These are phyloP conservation scores for Panicum hallii DNA, from an alignment of 202 grass and related monocot genomes.

Conservation along the genomic window DNA sequence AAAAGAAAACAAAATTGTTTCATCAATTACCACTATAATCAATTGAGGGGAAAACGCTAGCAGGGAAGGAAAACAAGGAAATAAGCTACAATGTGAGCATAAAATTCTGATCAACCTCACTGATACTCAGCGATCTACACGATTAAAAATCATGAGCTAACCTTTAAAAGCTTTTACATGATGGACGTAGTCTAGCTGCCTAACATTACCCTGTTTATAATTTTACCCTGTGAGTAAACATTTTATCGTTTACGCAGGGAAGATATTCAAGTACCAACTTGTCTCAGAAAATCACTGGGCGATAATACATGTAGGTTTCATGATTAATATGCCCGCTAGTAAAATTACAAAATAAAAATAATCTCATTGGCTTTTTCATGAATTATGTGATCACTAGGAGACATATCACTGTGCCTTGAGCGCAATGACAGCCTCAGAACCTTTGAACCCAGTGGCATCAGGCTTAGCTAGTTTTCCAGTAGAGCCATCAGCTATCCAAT, in stretches of 20 bases:
- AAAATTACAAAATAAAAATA: not conserved
- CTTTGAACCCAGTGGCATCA: not conserved
- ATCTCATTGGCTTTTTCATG: not conserved
- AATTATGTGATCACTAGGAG: not conserved
- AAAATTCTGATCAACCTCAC: not conserved
- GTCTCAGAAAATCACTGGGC: not conserved
- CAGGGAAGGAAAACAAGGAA: not conserved
- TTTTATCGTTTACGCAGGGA: not conserved
- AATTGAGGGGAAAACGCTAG: not conserved
- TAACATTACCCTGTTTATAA: not conserved
- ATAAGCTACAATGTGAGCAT: not conserved
- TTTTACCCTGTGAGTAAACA: not conserved
- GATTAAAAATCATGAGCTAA: constrained; percentile 12
- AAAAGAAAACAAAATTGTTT: constrained; percentile 2
- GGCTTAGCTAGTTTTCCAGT: not conserved
- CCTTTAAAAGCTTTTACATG: not conserved
- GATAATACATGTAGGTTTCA: not conserved
- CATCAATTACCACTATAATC: constrained; percentile 3
- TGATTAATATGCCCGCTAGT: not conserved
- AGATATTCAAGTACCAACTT: constrained; percentile 4
- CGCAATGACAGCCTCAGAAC: not conserved
- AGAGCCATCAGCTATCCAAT: not conserved
- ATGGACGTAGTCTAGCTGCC: not conserved
- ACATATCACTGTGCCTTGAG: not conserved
- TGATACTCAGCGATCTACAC: not conserved